Evolutionary conservation across 257 asterid species (phyloP), one percentile per base, ranked within the genome.

Genomic region (Gynochthodes officinalis): DNA sequence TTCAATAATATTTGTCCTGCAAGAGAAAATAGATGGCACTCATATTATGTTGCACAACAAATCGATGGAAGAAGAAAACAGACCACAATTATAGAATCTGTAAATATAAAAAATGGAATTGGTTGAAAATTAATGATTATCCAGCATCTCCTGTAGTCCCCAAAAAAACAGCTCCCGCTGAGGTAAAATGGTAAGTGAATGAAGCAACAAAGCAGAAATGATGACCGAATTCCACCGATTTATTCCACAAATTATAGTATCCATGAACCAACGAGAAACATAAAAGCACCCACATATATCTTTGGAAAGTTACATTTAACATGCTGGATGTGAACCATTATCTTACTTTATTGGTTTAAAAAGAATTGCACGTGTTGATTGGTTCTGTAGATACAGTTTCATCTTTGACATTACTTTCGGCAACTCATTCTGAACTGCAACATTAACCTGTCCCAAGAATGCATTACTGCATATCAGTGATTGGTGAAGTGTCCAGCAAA

Each of bases 321-420:
- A 9, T 32, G 44, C 30, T 27, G 27, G 13, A 39, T 5, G 23
- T 40, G 33, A 68, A 25, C 6, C 43, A 27, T 4, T 49, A 61
- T 76, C 93, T 33, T 92, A 95, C 99, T 93, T 92, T 48, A 95
- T 95, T 57, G 99, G 99, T 81, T 82, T 90, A 83, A 90, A 95
- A 74, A 95, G 98, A 79, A 95, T 92, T 28, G 96, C 92, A 1
- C 97, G 96, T 3, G 99, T 95, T 4, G 96, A 87, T 37, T 96
- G 89, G 75, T 92, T 92, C 81, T 90, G 99, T 81, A 95, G 91
- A 85, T 95, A 95, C 79, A 95, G 96, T 88, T 89, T 92, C 99
- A 95, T 88, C 84, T 90, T 95, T n/a, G 57, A 79, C 96, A 85
- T 85, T 54, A 92, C 93, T 69, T 60, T 80, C 0, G 98, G 97